Evolutionary conservation across 164 flowering plant species (phyloP), one percentile per base, ranked within the genome.

Genomic region (Magnolia officinalis): DNA sequence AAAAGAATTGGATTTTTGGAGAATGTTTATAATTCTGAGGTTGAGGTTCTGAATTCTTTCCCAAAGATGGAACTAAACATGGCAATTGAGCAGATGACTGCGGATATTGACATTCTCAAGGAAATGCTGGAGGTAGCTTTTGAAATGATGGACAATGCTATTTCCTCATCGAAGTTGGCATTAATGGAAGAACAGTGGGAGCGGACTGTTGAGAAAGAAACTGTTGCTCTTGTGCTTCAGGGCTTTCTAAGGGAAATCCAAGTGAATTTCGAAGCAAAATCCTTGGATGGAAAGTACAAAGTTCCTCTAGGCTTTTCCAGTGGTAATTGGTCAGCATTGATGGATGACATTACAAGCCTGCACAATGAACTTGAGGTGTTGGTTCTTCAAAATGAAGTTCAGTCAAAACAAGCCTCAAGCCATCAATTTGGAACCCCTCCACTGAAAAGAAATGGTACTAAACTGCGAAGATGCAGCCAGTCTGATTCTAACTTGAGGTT

Each of bases 51-150:
- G 14, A 61, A 68, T 61, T 74, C 51, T 73, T 79, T 72, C 5
- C 8, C 70, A 29, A 52, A 63, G 74, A 74, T 76, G 8, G 82
- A 82, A 59, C 59, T 74, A n/a, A 84, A 79, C 65, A 73, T 71
- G 29, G 82, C 79, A 78, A 80, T 89, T 76, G 87, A 86, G 74
- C 82, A 80, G 55, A 88, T 92, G 92, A 86, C 90, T 2, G 84
- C 83, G 2, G 97, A 90, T 65, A 89, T 95, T 8, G 90, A 87
- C 51, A 78, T 76, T 52, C 76, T 92, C 65, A 90, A 90, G 75
- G 92, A 85, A 50, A 89, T 94, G 6, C 70, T 91, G 67, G 92
- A 91, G 80, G 68, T 85, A 49, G 93, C 90, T 50, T 90, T 90
- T 79, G 85, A 83, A 72, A 88, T 81, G 80, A 87, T 90, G 92